Evolutionary conservation across 495 filamentous ascomycete species (phyloP), one percentile per base, ranked within the genome.

Genomic region (Zalerion maritima): DNA sequence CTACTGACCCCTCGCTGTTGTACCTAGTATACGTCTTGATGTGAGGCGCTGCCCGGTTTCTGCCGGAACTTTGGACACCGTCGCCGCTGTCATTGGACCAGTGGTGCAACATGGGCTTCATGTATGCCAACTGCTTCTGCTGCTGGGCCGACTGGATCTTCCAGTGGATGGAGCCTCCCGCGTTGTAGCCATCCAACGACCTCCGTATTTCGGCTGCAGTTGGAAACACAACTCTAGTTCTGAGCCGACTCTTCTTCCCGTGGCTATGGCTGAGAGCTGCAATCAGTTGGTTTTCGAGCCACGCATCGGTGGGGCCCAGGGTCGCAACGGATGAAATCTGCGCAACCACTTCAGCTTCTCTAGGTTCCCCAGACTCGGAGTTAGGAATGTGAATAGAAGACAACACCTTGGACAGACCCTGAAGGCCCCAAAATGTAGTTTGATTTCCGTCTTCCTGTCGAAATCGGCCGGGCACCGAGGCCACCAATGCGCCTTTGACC

Each of bases 21-120:
- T 75, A 91, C 3, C 81, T 71, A 26, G 87, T 72, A 35, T 89
- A 94, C 0, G 84, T 92, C 48, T 94, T 94, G 39, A 92, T 80
- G 44, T 94, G 85, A 0, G 85, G 85, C 3, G 85, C 84, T 3
- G 84, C 84, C n/a, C 70, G 63, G n/a, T 70, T 60, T 24, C 85
- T 63, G 7, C 76, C 70, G 15, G n/a, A n/a, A n/a, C 12, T 24
- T n/a, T 35, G 33, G 27, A n/a, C n/a, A 13, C 52, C 57, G 24
- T 67, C 56, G 2, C 62, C 58, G 14, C 44, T 36, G 20, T 60
- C 58, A 28, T 62, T 58, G 6, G 73, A 69, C 81, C 82, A 91
- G 35, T 83, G 76, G 30, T 46, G 70, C 9, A 93, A 51, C 18
- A 81, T 47, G 0, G 78, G 81, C 19, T 56, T 59, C 29, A 94